Evolutionary conservation across 2,329 filamentous ascomycete genomes (phyloP).

Genomic region (Raffaelea deltoideospora): DNA sequence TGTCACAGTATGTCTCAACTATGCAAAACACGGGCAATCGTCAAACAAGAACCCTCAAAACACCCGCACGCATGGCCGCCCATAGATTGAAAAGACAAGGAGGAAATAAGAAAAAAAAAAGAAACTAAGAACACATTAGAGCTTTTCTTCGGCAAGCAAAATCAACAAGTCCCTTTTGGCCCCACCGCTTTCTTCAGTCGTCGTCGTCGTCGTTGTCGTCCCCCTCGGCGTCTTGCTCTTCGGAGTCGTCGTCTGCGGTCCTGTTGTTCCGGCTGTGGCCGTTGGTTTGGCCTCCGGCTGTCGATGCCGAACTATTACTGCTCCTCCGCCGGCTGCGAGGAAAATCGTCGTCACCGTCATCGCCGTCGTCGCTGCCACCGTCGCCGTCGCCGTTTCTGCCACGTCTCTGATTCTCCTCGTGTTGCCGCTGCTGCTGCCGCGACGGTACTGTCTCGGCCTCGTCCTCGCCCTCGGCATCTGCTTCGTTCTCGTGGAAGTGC

Average conservation of each 20-base stretch:
- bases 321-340: conserved; percentile 7
- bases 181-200: too few relatives aligned
- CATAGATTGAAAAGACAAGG: too few relatives aligned
- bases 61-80: too few relatives aligned
- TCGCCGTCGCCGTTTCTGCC: not conserved
- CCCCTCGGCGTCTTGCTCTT: conserved; percentile 28
- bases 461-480: conserved; percentile 13
- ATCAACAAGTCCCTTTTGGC: too few relatives aligned
- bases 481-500: conserved; percentile 26
- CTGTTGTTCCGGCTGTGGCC: conserved; percentile 3
- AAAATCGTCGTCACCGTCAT: not conserved
- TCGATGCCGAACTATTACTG: conserved; percentile 4
- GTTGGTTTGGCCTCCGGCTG: conserved; percentile 3
- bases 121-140: too few relatives aligned
- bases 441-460: conserved; percentile 13
- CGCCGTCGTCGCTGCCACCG: not conserved
- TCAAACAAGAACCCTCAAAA: too few relatives aligned
- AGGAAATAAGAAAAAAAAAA: too few relatives aligned
- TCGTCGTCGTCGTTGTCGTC: conserved; percentile 26
- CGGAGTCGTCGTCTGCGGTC: conserved; percentile 6
- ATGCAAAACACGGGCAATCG: too few relatives aligned
- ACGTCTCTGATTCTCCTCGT: not conserved
- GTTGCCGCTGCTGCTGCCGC: conserved; percentile 11
- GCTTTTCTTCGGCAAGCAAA: too few relatives aligned
- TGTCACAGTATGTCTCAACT: too few relatives aligned